Evolutionary conservation across 495 filamentous ascomycete species (phyloP).

Genomic region (Neurospora sp.): DNA sequence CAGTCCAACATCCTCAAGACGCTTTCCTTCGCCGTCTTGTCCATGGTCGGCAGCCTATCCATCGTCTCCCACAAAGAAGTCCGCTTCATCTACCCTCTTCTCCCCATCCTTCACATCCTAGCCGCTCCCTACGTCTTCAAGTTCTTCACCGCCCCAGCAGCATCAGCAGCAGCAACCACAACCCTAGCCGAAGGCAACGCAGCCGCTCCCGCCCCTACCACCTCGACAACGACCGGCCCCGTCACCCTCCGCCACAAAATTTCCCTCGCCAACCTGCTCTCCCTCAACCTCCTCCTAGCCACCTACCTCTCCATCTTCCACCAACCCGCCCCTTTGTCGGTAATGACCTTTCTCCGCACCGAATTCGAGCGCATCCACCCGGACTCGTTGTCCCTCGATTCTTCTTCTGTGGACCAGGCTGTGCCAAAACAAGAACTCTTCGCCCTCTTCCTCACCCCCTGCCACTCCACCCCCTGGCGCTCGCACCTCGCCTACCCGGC

Average conservation of each 20-base stretch:
- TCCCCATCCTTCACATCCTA: slow-evolving; percentile 76
- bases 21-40: slow-evolving; percentile 48
- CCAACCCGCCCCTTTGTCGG: slow-evolving; percentile 63
- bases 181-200: slow-evolving; percentile 10
- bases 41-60: slow-evolving; percentile 56
- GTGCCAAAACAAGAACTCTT: slow-evolving; percentile 39
- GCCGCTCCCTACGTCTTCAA: slow-evolving; percentile 54
- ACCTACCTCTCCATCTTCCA: slow-evolving; percentile 67
- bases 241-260: slow-evolving; percentile 37
- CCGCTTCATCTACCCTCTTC: slow-evolving; percentile 89
- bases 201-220: slow-evolving; percentile 1
- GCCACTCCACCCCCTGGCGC: slow-evolving; percentile 96
- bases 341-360: slow-evolving; percentile 61
- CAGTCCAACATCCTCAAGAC: slow-evolving; percentile 41
- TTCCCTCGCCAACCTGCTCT: slow-evolving; percentile 47
- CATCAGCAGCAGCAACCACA: slow-evolving; percentile 15
- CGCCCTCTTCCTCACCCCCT: slow-evolving; percentile 89
- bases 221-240: slow-evolving; percentile 5
- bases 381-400: slow-evolving; percentile 5
- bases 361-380: slow-evolving; percentile 45
- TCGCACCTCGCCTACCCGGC: slow-evolving; percentile 66
- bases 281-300: slow-evolving; percentile 60
- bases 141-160: slow-evolving; percentile 48
- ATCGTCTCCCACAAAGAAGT: slow-evolving; percentile 93
- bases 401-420: not conserved